Evolutionary conservation across 2,329 filamentous ascomycete species (phyloP).

Genomic region (Alternaria angustiovoidea): DNA sequence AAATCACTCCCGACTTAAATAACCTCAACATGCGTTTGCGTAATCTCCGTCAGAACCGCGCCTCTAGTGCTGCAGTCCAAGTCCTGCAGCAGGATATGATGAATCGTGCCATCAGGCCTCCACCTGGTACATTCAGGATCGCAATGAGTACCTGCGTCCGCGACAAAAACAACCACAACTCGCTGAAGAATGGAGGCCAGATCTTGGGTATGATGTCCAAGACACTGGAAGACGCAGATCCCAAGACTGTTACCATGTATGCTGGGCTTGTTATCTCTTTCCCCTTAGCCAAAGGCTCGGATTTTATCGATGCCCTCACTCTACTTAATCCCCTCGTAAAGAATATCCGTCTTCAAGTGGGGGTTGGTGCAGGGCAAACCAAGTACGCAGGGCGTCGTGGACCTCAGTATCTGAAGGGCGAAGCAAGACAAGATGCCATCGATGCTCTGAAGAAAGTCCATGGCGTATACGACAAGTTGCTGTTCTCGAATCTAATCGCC

Average conservation of each 20-base stretch:
- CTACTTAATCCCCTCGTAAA: conserved; percentile 34
- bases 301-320: conserved; percentile 40
- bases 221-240: conserved; percentile 40
- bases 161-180: conserved; percentile 78
- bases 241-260: conserved; percentile 41
- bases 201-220: conserved; percentile 63
- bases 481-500: conserved; percentile 39
- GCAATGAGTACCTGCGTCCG: conserved; percentile 77
- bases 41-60: conserved; percentile 70
- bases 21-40: conserved; percentile 76
- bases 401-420: conserved; percentile 23
- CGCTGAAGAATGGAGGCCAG: conserved; percentile 69
- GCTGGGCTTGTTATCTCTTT: conserved; percentile 39
- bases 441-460: conserved; percentile 37
- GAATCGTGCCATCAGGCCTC: conserved; percentile 38
- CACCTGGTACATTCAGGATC: conserved; percentile 68
- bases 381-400: conserved; percentile 11
- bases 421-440: conserved; percentile 38
- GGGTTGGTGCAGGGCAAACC: conserved; percentile 29
- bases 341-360: conserved; percentile 43
- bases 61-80: conserved; percentile 68
- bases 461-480: conserved; percentile 42
- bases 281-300: conserved; percentile 40
- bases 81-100: conserved; percentile 59
- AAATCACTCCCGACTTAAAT: conserved; percentile 73